phyloP scores from a whole-genome alignment of 495 filamentous ascomycete species.

The Talaromyces borbonicus region DNA sequence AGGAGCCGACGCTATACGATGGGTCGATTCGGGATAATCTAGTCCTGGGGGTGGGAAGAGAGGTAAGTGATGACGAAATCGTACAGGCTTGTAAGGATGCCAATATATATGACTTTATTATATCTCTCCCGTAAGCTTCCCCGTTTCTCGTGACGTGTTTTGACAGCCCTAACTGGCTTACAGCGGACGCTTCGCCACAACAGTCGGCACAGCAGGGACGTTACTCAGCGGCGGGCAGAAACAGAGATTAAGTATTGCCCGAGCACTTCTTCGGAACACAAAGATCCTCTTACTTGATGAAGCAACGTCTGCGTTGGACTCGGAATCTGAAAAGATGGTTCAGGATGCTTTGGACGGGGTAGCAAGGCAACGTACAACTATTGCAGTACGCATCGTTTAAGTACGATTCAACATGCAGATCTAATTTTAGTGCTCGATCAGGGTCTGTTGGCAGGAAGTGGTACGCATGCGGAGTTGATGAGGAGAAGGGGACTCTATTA shows the following conservation, averaged over 20 bases:
- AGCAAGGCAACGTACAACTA: constrained; percentile 35
- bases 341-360: constrained; percentile 51
- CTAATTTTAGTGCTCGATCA: constrained; percentile 82
- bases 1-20: no score
- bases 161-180: constrained; percentile 17
- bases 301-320: constrained; percentile 57
- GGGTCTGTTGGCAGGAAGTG: constrained; percentile 71
- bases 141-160: neutral
- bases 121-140: constrained; percentile 39
- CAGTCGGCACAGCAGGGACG: constrained; percentile 45
- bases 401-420: constrained; percentile 61
- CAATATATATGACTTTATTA: constrained; percentile 53
- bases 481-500: neutral
- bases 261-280: constrained; percentile 56
- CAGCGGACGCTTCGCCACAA: constrained; percentile 43
- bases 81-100: constrained; percentile 46
- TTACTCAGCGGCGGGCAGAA: constrained; percentile 56
- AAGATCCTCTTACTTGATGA: constrained; percentile 58
- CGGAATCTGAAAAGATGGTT: constrained; percentile 52
- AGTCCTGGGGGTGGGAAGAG: no score
- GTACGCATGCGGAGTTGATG: constrained; percentile 41
- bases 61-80: no score
- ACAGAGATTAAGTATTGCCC: constrained; percentile 57
- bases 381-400: constrained; percentile 58
- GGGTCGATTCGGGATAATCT: no score